Conservation (phyloP, 2,329 filamentous ascomycete genomes). For the Fusarium sp. region DNA sequence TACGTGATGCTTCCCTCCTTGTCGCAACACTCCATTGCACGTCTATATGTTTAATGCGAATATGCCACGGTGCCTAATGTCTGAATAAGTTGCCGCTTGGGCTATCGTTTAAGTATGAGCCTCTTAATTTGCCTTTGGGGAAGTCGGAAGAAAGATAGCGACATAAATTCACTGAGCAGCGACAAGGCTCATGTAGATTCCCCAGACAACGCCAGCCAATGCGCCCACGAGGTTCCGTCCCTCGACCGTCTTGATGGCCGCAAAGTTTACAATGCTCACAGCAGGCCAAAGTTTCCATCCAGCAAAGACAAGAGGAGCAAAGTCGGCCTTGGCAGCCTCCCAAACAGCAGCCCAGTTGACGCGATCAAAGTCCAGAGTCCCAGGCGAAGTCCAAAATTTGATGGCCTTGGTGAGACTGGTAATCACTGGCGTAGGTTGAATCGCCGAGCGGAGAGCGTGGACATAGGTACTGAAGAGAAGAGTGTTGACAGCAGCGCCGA, state of each 20-base stretch:
- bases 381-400: constrained; percentile 56
- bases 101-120: neutral
- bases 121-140: neutral
- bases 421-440: constrained; percentile 59
- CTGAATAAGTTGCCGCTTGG: neutral
- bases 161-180: constrained; percentile 53
- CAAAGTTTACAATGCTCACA: constrained; percentile 79
- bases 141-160: neutral
- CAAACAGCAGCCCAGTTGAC: constrained; percentile 64
- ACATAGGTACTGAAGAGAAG: constrained; percentile 74
- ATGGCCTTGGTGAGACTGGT: constrained; percentile 55
- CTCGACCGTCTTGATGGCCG: constrained; percentile 78
- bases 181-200: constrained; percentile 80
- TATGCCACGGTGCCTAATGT: neutral
- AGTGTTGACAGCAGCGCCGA: constrained; percentile 77
- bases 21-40: neutral
- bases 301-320: constrained; percentile 75
- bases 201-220: constrained; percentile 80
- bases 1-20: neutral
- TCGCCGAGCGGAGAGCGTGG: constrained; percentile 68
- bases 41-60: neutral
- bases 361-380: constrained; percentile 60
- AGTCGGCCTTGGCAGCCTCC: constrained; percentile 66
- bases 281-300: constrained; percentile 80
- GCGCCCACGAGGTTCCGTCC: constrained; percentile 79